Conservation (phyloP, 306 rosid genomes). For the Sesbania bispinosa region DNA sequence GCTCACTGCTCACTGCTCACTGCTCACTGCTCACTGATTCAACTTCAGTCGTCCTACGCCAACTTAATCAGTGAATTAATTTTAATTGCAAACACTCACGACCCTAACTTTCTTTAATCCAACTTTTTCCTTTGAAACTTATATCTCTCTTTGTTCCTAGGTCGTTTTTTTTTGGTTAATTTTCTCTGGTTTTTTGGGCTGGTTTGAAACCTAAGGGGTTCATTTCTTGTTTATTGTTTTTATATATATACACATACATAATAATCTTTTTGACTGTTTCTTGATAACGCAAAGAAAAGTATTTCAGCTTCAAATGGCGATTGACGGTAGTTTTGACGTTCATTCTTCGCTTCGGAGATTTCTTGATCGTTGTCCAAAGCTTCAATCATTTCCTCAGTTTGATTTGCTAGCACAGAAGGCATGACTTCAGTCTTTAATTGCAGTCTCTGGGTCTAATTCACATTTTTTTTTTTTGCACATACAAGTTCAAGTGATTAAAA, state of each 20-base stretch:
- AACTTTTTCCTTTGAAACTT: neutral
- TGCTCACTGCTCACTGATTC: too few relatives aligned
- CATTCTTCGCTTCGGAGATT: constrained; percentile 57
- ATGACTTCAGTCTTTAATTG: too few relatives aligned
- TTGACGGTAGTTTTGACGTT: constrained; percentile 67
- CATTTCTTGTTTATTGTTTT: neutral
- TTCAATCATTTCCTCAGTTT: constrained; percentile 40
- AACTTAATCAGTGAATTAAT: too few relatives aligned
- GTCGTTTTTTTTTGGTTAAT: too few relatives aligned
- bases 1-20: too few relatives aligned
- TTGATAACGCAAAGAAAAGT: neutral
- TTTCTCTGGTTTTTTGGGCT: neutral
- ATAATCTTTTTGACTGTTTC: constrained; percentile 1
- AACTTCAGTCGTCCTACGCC: too few relatives aligned
- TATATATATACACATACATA: neutral
- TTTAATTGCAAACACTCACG: too few relatives aligned
- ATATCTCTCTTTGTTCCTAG: too few relatives aligned
- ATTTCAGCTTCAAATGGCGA: constrained; percentile 47
- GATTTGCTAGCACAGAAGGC: constrained; percentile 43
- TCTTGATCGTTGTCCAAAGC: constrained; percentile 70
- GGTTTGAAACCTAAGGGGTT: neutral
- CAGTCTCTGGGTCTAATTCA: too few relatives aligned
- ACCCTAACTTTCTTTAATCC: neutral
- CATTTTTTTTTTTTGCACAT: too few relatives aligned
- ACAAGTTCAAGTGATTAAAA: too few relatives aligned